These are phyloP conservation scores for Carex kokanica DNA, from an alignment of 176 grass and related monocot genomes.

Conservation along the genomic window DNA sequence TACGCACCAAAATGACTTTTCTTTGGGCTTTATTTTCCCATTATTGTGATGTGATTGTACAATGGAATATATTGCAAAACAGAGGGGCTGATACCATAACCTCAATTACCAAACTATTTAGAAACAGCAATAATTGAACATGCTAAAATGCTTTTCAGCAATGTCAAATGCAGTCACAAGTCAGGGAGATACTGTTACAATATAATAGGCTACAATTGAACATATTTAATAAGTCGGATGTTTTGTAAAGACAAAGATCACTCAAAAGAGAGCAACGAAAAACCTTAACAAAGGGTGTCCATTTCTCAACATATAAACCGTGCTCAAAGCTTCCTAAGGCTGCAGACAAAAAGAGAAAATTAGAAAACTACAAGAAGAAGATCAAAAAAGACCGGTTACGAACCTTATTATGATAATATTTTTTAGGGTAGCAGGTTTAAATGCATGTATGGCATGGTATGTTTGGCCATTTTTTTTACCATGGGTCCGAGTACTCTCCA, in stretches of 20 bases:
- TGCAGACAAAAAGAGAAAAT: conserved; percentile 30
- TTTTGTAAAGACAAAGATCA: not conserved
- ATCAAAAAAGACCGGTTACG: not conserved
- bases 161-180: not conserved
- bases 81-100: not conserved
- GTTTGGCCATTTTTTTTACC: not conserved
- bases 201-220: not conserved
- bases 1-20: not conserved
- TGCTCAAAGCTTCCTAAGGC: conserved; percentile 75
- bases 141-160: not conserved
- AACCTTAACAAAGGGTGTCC: conserved; percentile 87
- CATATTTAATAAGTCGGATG: not conserved
- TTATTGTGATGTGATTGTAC: not conserved
- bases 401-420: not conserved
- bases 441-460: not conserved
- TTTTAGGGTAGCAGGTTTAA: not conserved
- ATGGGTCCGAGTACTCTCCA: not conserved
- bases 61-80: not conserved
- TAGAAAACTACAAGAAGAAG: not conserved
- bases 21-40: not conserved
- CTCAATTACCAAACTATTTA: not conserved
- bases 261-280: conserved; percentile 26
- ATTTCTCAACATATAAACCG: conserved; percentile 89
- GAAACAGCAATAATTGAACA: not conserved
- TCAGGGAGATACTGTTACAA: not conserved